Conservation (phyloP, 139 green algal genomes). For the Coelastrella sp. region DNA sequence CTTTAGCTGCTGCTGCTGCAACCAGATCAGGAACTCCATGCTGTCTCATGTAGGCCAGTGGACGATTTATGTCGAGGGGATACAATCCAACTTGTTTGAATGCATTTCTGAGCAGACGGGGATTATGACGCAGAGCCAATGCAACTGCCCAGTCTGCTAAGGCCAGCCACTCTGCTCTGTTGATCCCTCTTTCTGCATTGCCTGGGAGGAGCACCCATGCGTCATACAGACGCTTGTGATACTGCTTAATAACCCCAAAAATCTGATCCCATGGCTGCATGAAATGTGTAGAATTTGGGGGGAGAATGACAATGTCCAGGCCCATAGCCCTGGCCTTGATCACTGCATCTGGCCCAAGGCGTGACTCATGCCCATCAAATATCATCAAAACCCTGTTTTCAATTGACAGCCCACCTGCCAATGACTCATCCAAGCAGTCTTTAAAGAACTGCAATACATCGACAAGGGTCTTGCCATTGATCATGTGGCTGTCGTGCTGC, state of each 20-base stretch:
- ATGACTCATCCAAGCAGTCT: not conserved
- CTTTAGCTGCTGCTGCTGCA: not conserved
- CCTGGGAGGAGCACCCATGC: not conserved
- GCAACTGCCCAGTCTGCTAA: not conserved
- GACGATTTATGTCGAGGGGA: not conserved
- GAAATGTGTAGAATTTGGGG: not conserved
- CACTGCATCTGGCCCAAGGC: not conserved
- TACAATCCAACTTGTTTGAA: not conserved
- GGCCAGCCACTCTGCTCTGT: not conserved
- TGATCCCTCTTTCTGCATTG: not conserved
- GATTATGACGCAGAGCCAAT: not conserved
- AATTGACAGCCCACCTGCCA: not conserved
- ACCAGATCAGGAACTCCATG: not conserved
- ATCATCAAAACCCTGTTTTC: not conserved
- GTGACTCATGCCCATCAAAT: not conserved
- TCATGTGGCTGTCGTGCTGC: not conserved
- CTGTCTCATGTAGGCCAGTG: not conserved
- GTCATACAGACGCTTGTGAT: not conserved
- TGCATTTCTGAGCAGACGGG: not conserved
- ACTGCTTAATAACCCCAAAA: not conserved
- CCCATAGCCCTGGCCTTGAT: not conserved
- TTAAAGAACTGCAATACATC: not conserved
- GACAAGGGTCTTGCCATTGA: not conserved
- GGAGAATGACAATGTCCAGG: not conserved
- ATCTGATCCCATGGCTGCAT: not conserved